phyloP scores from a whole-genome alignment of 306 rosid genomes.

The Cucurbita pepo region DNA sequence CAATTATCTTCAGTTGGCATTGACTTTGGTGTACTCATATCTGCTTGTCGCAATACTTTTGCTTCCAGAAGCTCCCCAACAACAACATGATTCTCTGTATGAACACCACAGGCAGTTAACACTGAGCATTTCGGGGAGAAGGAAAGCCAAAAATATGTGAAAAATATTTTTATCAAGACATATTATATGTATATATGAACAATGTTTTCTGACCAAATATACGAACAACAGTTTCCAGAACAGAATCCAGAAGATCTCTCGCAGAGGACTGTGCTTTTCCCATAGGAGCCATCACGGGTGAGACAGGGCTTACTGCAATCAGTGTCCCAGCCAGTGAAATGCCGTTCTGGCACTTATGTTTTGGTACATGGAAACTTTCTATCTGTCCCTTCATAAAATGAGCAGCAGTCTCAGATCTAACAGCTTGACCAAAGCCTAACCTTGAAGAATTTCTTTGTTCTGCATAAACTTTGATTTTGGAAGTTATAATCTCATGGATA shows the following conservation, averaged over 20 bases:
- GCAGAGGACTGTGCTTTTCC: conserved; percentile 88
- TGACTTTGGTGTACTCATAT: conserved; percentile 64
- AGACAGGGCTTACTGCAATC: conserved; percentile 89
- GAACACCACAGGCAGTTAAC: conserved; percentile 14
- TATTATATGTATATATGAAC: neutral
- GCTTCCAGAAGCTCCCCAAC: conserved; percentile 87
- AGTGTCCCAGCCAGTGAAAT: conserved; percentile 59
- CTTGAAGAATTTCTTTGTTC: conserved; percentile 52
- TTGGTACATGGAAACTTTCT: conserved; percentile 64
- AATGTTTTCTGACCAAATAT: conserved; percentile 53
- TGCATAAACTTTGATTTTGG: conserved; percentile 71
- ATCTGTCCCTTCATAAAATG: conserved; percentile 72
- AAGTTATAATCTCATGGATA: conserved; percentile 68
- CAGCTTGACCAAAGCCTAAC: conserved; percentile 49
- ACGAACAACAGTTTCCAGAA: conserved; percentile 67
- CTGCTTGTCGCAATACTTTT: conserved; percentile 51
- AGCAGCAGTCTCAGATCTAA: conserved; percentile 25
- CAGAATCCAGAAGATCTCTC: conserved; percentile 75
- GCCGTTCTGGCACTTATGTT: conserved; percentile 84
- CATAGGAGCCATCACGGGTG: conserved; percentile 85
- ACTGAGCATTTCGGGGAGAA: neutral
- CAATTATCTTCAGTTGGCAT: conserved; percentile 43
- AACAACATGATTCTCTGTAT: conserved; percentile 80
- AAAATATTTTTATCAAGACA: too few species aligned
- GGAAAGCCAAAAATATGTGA: neutral